Evolutionary conservation across 2,329 filamentous ascomycete species (phyloP), one percentile per base, ranked within the genome.

Genomic region (Aspergillus novofumigatus): DNA sequence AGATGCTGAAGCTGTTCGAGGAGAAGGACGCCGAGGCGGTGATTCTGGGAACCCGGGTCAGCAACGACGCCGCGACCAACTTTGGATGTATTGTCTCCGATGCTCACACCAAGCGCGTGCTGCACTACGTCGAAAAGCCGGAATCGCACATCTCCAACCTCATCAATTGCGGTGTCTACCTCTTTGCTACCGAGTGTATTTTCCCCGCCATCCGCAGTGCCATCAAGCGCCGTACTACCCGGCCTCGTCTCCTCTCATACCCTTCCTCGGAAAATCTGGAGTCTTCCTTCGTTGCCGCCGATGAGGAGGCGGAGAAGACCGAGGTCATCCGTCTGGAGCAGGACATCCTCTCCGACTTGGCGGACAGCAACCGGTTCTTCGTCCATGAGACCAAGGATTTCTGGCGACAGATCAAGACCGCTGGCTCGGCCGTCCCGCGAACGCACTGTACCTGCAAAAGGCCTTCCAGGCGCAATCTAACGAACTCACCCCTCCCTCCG

Each of bases 341-440:
- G 79, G 94, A 99, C 73, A 96, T 97, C 53, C 84, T 99, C 58
- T 89, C 92, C 52, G 93, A 97, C 70, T 86, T 97, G 69, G 93
- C 94, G 60, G 94, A 97, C 77, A 96, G 86, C 84, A 94, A 96
- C 79, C 91, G 94, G 75, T 99, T 99, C 81, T 97, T 92, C 77
- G 94, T 97, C 32, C 90, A 96, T 75, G 94, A 99, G 81, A 97
- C 93, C 64, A 96, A 95, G 80, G 94, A 97, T 75, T 99, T 99
- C 77, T 99, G 94, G 94, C 91, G 94, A 67, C 94, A 99, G 82
- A 97, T 99, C 84, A 99, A 99, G 85, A 97, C 94, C 1, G 94
- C 94, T 59, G 94, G 94, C 59, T 97, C 93, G 5, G 94, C 94
- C 51, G 92, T 99, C 28, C 94, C 17, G 94, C 94, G 62, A 97